These are phyloP conservation scores for Colletotrichum sp. DNA, from an alignment of 2,329 filamentous ascomycete species.

Conservation along the genomic window DNA sequence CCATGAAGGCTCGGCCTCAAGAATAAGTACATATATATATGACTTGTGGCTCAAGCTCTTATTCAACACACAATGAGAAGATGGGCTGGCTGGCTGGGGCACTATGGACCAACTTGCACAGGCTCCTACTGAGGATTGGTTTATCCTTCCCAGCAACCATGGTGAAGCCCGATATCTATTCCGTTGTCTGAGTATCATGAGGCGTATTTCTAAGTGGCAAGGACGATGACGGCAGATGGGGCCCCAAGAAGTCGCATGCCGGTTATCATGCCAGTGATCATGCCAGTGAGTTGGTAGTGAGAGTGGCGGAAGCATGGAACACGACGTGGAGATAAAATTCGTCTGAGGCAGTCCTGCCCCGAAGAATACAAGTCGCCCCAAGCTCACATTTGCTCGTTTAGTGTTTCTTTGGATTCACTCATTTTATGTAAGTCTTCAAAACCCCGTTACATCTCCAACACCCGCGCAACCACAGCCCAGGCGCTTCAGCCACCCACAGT, in stretches of 20 bases:
- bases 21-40: background rate
- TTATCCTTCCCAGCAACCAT: background rate
- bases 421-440: background rate
- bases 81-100: background rate
- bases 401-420: background rate
- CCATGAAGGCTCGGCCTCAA: background rate
- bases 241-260: background rate
- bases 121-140: background rate
- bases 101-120: background rate
- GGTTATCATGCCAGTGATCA: background rate
- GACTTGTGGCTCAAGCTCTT: background rate
- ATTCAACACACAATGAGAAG: background rate
- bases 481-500: background rate
- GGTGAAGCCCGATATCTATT: background rate
- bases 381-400: background rate
- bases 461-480: background rate
- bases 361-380: background rate
- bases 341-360: background rate
- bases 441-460: accelerated
- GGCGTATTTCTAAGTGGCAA: background rate
- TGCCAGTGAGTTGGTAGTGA: background rate
- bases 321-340: background rate
- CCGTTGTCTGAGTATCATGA: background rate
- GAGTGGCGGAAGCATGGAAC: background rate
- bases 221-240: background rate